Evolutionary conservation across 768 basidiomycete species (phyloP).

Genomic region (Collybia mongolica): DNA sequence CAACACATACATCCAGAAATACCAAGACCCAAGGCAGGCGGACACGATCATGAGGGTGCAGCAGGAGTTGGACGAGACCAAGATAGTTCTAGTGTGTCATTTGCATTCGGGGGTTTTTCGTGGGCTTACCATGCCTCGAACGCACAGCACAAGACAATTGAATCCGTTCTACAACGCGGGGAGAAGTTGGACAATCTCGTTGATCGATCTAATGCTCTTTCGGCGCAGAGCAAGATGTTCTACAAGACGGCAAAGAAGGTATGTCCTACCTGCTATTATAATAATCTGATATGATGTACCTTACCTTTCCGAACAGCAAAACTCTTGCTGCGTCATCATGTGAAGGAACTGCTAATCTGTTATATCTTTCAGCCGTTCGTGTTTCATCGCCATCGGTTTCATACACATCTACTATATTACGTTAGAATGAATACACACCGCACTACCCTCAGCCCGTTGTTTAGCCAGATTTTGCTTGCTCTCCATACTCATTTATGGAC

Average conservation of each 20-base stretch:
- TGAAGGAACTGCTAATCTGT: constrained; percentile 24
- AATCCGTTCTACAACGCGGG: constrained; percentile 92
- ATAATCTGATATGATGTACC: neutral
- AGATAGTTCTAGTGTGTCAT: constrained; percentile 85
- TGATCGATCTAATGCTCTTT: constrained; percentile 86
- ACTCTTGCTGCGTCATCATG: constrained; percentile 91
- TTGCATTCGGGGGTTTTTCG: neutral
- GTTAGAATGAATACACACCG: constrained; percentile 2
- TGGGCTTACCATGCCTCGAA: neutral
- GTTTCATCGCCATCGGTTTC: constrained; percentile 14
- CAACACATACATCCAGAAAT: constrained; percentile 79
- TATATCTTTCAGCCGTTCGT: neutral
- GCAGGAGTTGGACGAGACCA: constrained; percentile 97
- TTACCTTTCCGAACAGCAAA: constrained; percentile 64
- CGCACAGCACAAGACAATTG: constrained; percentile 95
- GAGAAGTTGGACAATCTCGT: constrained; percentile 97
- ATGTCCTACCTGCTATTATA: constrained; percentile 13
- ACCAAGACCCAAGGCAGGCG: constrained; percentile 96
- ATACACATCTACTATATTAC: constrained; percentile 1
- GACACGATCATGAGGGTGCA: constrained; percentile 99
- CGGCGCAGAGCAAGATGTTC: constrained; percentile 94
- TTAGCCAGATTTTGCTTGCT: neutral
- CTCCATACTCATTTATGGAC: constrained; percentile 1
- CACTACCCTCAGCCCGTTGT: neutral
- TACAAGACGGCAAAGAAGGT: constrained; percentile 99